phyloP scores from a whole-genome alignment of 2,329 filamentous ascomycete genomes.

The Exophiala sideris region DNA sequence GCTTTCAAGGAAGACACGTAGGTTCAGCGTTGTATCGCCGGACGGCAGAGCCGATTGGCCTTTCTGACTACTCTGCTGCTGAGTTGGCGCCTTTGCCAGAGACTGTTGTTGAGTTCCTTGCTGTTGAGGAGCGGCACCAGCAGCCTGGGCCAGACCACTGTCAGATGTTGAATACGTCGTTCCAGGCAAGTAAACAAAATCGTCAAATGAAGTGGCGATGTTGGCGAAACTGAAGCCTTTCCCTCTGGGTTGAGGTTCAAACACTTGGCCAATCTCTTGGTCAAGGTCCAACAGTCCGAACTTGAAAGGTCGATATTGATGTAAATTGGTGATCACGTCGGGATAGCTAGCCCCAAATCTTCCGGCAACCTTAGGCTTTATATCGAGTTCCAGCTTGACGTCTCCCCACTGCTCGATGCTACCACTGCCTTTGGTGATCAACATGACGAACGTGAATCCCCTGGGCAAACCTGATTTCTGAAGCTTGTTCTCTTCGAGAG shows the following conservation, averaged over 20 bases:
- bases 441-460: constrained; percentile 52
- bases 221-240: constrained; percentile 47
- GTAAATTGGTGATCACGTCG: constrained; percentile 37
- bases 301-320: constrained; percentile 38
- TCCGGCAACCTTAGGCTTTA: constrained; percentile 42
- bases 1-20: constrained; percentile 11
- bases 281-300: constrained; percentile 40
- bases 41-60: background rate
- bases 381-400: constrained; percentile 40
- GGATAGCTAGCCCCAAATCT: constrained; percentile 42
- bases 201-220: constrained; percentile 40
- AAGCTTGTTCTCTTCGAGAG: constrained; percentile 48
- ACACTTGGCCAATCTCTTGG: constrained; percentile 43
- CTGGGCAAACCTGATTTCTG: constrained; percentile 49
- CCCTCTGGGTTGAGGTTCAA: constrained; percentile 35
- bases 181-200: constrained; percentile 47
- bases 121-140: background rate
- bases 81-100: background rate
- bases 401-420: constrained; percentile 34
- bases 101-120: background rate
- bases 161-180: constrained; percentile 35
- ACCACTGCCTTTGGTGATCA: constrained; percentile 42
- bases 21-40: constrained; percentile 14
- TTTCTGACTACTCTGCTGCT: background rate
- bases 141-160: background rate